A percentile compares a stretch with the other conserved stretches of the same genome.
phyloP scores from a whole-genome alignment of 208 protist genomes.

The Tetramitus jugosus region DNA sequence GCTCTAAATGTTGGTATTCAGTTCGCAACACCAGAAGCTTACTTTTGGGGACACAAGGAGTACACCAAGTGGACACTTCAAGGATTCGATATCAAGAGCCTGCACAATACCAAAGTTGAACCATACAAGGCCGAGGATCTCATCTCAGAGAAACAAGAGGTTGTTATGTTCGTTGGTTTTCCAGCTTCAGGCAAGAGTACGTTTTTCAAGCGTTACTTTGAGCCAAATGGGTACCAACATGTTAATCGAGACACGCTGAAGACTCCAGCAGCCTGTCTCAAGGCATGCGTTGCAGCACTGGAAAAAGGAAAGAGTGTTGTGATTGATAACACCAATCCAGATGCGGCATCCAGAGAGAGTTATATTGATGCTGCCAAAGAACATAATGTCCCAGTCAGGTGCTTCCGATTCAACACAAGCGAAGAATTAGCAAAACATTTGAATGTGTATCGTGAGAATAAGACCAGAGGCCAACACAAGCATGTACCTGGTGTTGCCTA shows the following conservation, averaged over 20 bases:
- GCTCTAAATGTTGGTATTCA: conserved; percentile 62
- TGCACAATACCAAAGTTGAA: background rate
- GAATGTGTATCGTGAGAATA: conserved; percentile 31
- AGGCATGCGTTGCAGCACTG: conserved; percentile 42
- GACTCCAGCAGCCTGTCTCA: conserved; percentile 56
- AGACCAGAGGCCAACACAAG: background rate
- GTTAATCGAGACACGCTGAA: conserved; percentile 66
- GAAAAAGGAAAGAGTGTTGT: conserved; percentile 57
- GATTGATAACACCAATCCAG: conserved; percentile 79
- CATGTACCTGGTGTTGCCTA: conserved; percentile 46
- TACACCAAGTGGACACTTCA: background rate
- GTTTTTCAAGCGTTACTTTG: conserved; percentile 65
- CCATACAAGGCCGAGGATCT: background rate
- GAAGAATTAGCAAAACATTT: conserved; percentile 60
- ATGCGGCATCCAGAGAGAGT: conserved; percentile 39
- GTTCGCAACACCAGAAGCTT: conserved; percentile 78
- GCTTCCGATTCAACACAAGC: conserved; percentile 56
- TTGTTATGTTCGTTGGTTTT: conserved; percentile 6
- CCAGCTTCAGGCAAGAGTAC: conserved; percentile 75
- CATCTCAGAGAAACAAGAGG: conserved; percentile 9
- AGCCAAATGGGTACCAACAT: conserved; percentile 59
- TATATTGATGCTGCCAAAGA: conserved; percentile 53
- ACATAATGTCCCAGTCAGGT: conserved; percentile 41
- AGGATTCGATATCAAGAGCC: background rate
- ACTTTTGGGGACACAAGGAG: conserved; percentile 50